phyloP scores from a whole-genome alignment of 106 monocot genomes.

The Triglochin maritima region DNA sequence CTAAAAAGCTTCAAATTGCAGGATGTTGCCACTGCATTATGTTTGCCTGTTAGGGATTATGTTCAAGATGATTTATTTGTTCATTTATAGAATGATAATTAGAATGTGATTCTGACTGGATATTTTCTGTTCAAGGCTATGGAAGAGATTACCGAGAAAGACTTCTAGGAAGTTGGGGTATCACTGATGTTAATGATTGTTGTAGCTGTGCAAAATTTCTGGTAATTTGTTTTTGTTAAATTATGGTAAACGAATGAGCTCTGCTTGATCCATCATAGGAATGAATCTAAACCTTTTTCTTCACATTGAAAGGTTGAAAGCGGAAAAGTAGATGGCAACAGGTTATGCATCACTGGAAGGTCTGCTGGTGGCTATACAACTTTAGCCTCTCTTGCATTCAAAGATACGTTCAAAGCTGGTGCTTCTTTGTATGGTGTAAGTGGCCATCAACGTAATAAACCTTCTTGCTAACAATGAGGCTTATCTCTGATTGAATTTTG shows the following conservation, averaged over 20 bases:
- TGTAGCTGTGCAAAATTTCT: slow-evolving; percentile 77
- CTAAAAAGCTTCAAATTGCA: too few species aligned
- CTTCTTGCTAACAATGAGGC: neutral
- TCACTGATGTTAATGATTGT: slow-evolving; percentile 93
- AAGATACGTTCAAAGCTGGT: slow-evolving; percentile 75
- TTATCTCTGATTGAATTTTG: neutral
- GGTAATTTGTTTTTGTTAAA: slow-evolving; percentile 20
- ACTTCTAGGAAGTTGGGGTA: slow-evolving; percentile 70
- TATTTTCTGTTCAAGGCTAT: slow-evolving; percentile 14
- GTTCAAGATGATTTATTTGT: too few species aligned
- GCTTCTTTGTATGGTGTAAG: slow-evolving; percentile 90
- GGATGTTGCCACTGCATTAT: too few species aligned
- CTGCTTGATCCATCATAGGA: neutral
- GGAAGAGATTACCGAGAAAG: slow-evolving; percentile 88
- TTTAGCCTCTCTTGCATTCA: slow-evolving; percentile 83
- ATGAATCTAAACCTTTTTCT: neutral
- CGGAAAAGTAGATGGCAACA: slow-evolving; percentile 67
- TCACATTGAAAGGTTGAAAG: slow-evolving; percentile 34
- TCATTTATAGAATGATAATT: too few species aligned
- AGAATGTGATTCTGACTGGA: too few species aligned
- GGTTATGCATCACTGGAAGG: slow-evolving; percentile 78
- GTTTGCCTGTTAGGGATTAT: too few species aligned
- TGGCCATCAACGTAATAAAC: neutral
- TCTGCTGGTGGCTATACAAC: slow-evolving; percentile 97
- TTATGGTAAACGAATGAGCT: neutral